Evolutionary conservation across 139 green algal species (phyloP).

Genomic region (Bryopsis sp.): DNA sequence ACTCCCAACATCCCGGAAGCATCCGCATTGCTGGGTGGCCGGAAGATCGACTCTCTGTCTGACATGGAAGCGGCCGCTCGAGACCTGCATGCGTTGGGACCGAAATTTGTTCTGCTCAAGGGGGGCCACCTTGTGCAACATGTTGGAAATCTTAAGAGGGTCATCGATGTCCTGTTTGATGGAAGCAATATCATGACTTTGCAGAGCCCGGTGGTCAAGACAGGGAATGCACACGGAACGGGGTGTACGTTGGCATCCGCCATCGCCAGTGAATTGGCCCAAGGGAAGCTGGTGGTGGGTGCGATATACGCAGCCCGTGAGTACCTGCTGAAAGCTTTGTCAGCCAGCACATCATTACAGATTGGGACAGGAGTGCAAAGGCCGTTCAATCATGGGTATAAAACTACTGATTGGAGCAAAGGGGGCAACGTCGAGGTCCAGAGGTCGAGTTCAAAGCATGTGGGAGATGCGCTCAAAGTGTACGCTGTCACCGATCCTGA

Average conservation of each 20-base stretch:
- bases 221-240: slow-evolving; percentile 86
- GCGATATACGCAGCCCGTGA: slow-evolving; percentile 54
- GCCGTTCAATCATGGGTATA: slow-evolving; percentile 63
- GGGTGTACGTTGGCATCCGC: slow-evolving; percentile 84
- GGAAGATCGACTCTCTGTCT: slow-evolving; percentile 16
- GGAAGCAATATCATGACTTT: slow-evolving; percentile 44
- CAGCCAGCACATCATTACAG: slow-evolving; percentile 33
- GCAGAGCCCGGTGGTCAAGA: slow-evolving; percentile 32
- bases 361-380: slow-evolving; percentile 62
- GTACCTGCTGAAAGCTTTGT: slow-evolving; percentile 60
- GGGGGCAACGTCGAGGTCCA: too few relatives aligned
- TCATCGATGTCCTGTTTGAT: slow-evolving; percentile 83
- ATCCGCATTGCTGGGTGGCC: slow-evolving; percentile 56
- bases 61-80: slow-evolving; percentile 46
- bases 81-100: slow-evolving; percentile 48
- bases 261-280: slow-evolving; percentile 80
- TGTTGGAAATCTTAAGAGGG: slow-evolving; percentile 10
- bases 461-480: too few relatives aligned
- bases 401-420: too few relatives aligned
- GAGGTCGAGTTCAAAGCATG: too few relatives aligned
- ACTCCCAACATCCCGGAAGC: slow-evolving; percentile 94
- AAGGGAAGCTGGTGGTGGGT: slow-evolving; percentile 37
- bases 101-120: slow-evolving; percentile 73
- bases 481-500: slow-evolving; percentile 77
- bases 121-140: slow-evolving; percentile 67